Base-by-base conservation (phyloP, 768 basidiomycete genomes). In the Guyanaporus albipodus region DNA sequence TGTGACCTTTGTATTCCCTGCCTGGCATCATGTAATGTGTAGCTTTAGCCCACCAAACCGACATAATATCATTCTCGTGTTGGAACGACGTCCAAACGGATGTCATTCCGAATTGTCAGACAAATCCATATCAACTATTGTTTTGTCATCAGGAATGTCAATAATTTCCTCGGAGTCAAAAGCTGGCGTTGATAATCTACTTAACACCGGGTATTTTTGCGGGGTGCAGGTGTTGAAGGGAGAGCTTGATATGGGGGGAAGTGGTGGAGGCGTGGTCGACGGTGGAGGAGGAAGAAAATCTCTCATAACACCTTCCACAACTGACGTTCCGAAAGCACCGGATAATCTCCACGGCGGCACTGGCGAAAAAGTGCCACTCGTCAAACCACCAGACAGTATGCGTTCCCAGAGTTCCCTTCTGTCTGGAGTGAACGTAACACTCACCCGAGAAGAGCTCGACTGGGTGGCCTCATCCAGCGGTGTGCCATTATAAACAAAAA, bases 401-500 rank as follows among this genome's bases (percentile, higher is more conserved):
- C 55, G 55, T 19, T 68, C 59, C 75, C 75, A 77, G 5, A 75
- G 68, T 17, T 54, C 55, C 42, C 64, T 64, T 32, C 72, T 68
- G 22, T 74, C 72, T 12, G 44, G 40, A 3, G 67, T 56, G 52
- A 62, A 63, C 4, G 74, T 72, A n/a, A 33, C 46, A 40, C 59
- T 67, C 56, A n/a, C 60, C 48, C 38, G 55, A 38, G 53, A 49
- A 41, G 60, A 52, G n/a, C n/a, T n/a, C 53, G 44, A 53, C 17
- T 67, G 61, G 4, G 71, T 11, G 1, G 31, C 24, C 31, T 4
- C 38, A n/a, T 35, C 72, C 17, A 80, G 68, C 21, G 56, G 51
- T 10, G 42, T 46, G 29, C 75, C 74, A 9, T 61, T 70, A 57
- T 80, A 85, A 2, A 77, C 42, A 5, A 78, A 77, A 14, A 88